phyloP scores from a whole-genome alignment of 495 filamentous ascomycete species.

The Poronia punctata region DNA sequence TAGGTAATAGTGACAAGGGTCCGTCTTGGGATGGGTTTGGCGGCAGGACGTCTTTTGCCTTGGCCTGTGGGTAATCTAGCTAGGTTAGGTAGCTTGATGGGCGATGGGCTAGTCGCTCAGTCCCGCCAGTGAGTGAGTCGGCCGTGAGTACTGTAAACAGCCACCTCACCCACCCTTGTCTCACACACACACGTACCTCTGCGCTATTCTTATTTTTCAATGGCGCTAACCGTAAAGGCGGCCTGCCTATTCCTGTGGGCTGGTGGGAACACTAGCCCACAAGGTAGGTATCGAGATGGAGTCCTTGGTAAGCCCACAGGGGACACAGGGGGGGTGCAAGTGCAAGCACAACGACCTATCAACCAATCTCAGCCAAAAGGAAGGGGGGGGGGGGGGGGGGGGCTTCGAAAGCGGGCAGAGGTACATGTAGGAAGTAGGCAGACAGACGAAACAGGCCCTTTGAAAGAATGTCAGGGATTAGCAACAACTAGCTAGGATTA shows the following conservation, averaged over 20 bases:
- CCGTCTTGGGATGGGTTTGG: constrained; percentile 22
- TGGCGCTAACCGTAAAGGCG: constrained; percentile 28
- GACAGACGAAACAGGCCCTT: constrained; percentile 11
- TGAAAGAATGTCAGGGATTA: no score
- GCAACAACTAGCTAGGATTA: no score
- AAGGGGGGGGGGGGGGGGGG: no score
- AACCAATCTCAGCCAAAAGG: no score
- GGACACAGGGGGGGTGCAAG: no score
- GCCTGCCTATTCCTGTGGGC: constrained; percentile 17
- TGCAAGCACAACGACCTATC: no score
- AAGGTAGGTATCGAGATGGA: no score
- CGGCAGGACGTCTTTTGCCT: constrained; percentile 16
- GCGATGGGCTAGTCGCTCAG: no score
- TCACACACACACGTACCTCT: constrained; percentile 24
- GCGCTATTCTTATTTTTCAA: constrained; percentile 29
- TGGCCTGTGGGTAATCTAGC: no score
- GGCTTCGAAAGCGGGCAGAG: background rate
- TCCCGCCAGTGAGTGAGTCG: constrained; percentile 13
- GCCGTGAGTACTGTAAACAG: constrained; percentile 23
- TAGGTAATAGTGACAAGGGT: constrained; percentile 16
- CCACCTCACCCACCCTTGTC: constrained; percentile 25
- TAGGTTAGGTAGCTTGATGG: no score
- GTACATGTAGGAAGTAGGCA: background rate
- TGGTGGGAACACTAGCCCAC: constrained; percentile 5
- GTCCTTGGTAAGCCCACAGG: no score